Evolutionary conservation across 148 eudicot species (phyloP), one percentile per base, ranked within the genome.

Genomic region (Diospyros lotus): DNA sequence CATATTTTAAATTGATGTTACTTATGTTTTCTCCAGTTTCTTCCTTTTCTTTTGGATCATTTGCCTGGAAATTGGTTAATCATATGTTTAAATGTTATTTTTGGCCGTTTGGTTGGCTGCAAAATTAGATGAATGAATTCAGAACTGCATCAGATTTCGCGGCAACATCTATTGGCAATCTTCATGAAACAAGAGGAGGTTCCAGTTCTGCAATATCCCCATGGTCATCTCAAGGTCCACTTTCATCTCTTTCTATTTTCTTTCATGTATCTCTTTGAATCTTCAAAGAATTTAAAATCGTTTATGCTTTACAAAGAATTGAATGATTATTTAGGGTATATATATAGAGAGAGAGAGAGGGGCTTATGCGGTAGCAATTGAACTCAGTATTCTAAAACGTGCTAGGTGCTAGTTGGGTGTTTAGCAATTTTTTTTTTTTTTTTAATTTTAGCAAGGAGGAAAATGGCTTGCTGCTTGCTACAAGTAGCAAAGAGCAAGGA

Each of bases 221-320:
- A 76, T 85, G 90, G 93, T 70, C 93, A n/a, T 85, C 93, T 76
- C 92, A 84, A 83, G 93, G 93, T 89, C 61, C 43, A 52, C 71
- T 65, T 76, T 41, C 14, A 41, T 28, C 13, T 42, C n/a, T 53
- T 14, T 13, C 18, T 1, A 38, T 45, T 52, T 54, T 71, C 3
- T 40, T 6, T 63, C 55, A 62, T 40, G 48, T 9, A 43, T 2
- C 13, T 50, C 46, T 58, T 58, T 15, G 5, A 9, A 58, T 18
- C 50, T 56, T 42, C 61, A 3, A 71, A 41, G 12, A 55, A 41
- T 3, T 9, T 55, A 17, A 6, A 54, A 42, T 43, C 14, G 9
- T 6, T 3, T 12, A 28, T 28, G 59, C 28, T 28, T 28, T 28
- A 0, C 28, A 28, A 28, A 28, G 28, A 28, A 28, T 28, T 28